Base-by-base conservation (phyloP, 257 asterid species). In the Ocimum tenuiflorum region DNA sequence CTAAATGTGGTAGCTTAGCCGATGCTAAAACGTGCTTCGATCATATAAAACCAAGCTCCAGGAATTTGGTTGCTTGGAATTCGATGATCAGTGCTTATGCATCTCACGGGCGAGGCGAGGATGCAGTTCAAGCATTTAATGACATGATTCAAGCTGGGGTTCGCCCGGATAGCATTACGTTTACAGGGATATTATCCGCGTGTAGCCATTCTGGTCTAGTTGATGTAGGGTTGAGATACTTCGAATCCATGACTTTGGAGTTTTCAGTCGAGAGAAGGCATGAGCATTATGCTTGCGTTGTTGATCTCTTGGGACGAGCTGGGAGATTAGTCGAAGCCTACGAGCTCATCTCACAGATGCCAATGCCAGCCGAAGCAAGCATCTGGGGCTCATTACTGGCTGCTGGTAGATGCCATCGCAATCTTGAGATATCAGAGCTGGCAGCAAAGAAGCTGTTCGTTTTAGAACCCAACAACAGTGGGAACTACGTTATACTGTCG, bases 351-450 rank as follows among this genome's bases (percentile, higher is more conserved):
- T 58, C 69, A 49, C 59, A 35, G 67, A 88, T 91, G 96, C 91
- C 95, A 49, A 79, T 91, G 88, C 77, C 68, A 57, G 85, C 96
- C 0, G 96, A 94, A 45, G 70, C 88, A 8, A 88, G 95, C 64
- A 80, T 85, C 8, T 91, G 96, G 96, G 97, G 97, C 23, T 71
- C 97, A 18, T 77, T 91, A 51, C 83, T 88, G n/a, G 83, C 96
- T 45, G 83, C 90, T 1, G 79, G 89, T 55, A 70, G 85, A 57
- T 75, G 77, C 49, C 91, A 85, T 8, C 83, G 81, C 14, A 91
- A 88, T 74, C 80, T 91, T 42, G 96, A 91, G 76, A 83, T 88
- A 60, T 80, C 97, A 0, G 97, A 91, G 73, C 61, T 88, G 41
- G 89, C 97, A 31, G 96, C 96, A 11, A 71, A 61, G 68, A 80